These are phyloP conservation scores for Jaltomata sinuosa DNA, from an alignment of 257 asterid species.

Conservation along the genomic window DNA sequence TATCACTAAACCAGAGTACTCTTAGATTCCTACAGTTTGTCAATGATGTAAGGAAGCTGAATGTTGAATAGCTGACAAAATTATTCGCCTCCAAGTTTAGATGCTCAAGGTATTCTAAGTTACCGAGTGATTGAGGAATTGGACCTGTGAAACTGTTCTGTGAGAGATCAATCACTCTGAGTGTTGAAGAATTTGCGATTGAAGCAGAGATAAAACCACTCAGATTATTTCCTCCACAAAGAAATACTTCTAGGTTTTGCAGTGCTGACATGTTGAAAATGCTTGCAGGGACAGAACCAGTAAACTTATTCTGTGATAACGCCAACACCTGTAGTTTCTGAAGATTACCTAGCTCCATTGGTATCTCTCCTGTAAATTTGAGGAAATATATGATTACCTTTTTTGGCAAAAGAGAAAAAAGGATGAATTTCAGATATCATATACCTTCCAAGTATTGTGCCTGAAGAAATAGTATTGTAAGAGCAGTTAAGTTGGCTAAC, in stretches of 20 bases:
- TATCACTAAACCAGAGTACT: background rate
- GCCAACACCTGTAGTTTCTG: background rate
- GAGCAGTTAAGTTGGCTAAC: background rate
- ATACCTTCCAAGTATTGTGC: background rate
- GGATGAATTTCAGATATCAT: too few relatives aligned
- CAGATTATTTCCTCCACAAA: background rate
- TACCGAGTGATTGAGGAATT: conserved; percentile 17
- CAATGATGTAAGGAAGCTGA: background rate
- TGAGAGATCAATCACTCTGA: background rate
- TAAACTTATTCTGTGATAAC: background rate
- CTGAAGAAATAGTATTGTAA: background rate
- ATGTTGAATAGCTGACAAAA: background rate
- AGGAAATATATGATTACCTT: too few relatives aligned
- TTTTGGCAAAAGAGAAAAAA: background rate
- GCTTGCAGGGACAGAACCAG: conserved; percentile 2
- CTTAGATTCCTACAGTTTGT: background rate
- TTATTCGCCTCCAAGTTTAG: background rate
- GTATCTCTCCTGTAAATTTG: background rate
- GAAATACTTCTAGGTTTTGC: background rate
- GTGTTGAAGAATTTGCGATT: conserved; percentile 18
- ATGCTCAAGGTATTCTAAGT: background rate
- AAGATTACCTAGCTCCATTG: background rate
- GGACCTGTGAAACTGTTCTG: conserved; percentile 7
- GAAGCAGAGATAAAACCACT: conserved; percentile 11
- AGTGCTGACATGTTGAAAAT: conserved; percentile 24